phyloP scores from a whole-genome alignment of 129 eudicot species.

The Oenanthe sinensis region DNA sequence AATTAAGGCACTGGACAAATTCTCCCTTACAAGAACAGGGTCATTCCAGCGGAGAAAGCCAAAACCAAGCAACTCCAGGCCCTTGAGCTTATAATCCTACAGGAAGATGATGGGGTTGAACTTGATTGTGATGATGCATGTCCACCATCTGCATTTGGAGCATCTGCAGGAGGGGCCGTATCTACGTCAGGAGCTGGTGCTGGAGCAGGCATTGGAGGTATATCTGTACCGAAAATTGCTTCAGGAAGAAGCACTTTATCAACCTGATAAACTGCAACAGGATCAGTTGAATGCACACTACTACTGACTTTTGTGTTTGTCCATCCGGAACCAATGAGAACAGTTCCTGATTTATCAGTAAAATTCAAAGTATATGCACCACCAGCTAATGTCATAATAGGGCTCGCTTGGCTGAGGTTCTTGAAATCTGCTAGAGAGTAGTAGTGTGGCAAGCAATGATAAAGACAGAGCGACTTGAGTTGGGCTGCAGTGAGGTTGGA shows the following conservation, averaged over 20 bases:
- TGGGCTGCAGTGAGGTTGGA: conserved; percentile 75
- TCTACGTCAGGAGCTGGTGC: conserved; percentile 53
- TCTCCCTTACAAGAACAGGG: conserved; percentile 30
- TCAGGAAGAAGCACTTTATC: conserved; percentile 71
- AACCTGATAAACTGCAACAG: conserved; percentile 72
- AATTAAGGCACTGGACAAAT: conserved; percentile 10
- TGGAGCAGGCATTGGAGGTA: conserved; percentile 78
- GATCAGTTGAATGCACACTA: conserved; percentile 67
- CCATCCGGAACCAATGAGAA: conserved; percentile 70
- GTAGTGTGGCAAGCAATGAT: conserved; percentile 81
- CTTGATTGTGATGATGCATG: conserved; percentile 19
- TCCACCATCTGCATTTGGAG: conserved; percentile 41
- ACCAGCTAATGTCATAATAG: conserved; percentile 62
- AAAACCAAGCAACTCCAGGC: conserved; percentile 27
- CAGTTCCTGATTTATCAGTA: conserved; percentile 52
- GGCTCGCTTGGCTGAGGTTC: conserved; percentile 56
- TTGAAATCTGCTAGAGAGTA: conserved; percentile 70
- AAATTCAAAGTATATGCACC: conserved; percentile 54
- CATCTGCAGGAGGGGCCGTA: conserved; percentile 51
- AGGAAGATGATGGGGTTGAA: conserved; percentile 19
- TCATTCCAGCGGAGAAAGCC: conserved; percentile 33
- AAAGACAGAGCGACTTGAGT: conserved; percentile 59
- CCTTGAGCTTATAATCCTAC: conserved; percentile 25
- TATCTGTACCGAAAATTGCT: conserved; percentile 86
- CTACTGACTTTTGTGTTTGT: conserved; percentile 68